Evolutionary conservation across 371 early-diverging fungal species (phyloP).

Genomic region (Mucor velutinosus): DNA sequence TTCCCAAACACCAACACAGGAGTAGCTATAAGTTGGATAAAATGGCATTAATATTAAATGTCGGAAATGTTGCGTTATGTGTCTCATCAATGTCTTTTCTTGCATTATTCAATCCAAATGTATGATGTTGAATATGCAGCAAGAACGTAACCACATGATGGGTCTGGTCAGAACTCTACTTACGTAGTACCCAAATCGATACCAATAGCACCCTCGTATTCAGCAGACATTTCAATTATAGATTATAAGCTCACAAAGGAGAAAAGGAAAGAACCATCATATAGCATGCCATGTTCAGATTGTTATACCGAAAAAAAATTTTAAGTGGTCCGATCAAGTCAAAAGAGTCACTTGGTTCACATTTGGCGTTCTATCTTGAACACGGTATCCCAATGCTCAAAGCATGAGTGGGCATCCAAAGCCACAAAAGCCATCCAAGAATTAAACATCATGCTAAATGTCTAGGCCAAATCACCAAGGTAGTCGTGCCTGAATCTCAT

Average conservation of each 20-base stretch:
- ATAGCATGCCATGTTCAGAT: background rate
- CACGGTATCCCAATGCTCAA: no score
- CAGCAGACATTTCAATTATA: constrained; percentile 58
- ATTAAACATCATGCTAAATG: background rate
- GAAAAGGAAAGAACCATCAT: constrained; percentile 19
- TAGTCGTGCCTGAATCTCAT: background rate
- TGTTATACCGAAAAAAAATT: constrained; percentile 24
- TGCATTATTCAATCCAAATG: background rate
- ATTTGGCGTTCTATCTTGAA: background rate
- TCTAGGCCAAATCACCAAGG: background rate
- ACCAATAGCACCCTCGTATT: constrained; percentile 73
- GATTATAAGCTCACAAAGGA: constrained; percentile 22
- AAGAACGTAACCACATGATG: background rate
- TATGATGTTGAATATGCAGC: background rate
- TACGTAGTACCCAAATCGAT: constrained; percentile 57
- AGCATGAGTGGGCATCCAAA: constrained; percentile 1
- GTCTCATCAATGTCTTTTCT: background rate
- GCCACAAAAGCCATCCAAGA: constrained; percentile 10
- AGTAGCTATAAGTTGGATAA: constrained; percentile 72
- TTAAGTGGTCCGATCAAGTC: constrained; percentile 7
- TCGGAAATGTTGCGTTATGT: background rate
- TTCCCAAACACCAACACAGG: constrained; percentile 73
- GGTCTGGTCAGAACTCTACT: background rate
- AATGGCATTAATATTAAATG: constrained; percentile 38
- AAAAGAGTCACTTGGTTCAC: constrained; percentile 2